A percentile compares a stretch with the other conserved stretches of the same genome.
These are phyloP conservation scores for Plasmodium vivax DNA, from an alignment of 169 alveolate species.

Conservation along the genomic window DNA sequence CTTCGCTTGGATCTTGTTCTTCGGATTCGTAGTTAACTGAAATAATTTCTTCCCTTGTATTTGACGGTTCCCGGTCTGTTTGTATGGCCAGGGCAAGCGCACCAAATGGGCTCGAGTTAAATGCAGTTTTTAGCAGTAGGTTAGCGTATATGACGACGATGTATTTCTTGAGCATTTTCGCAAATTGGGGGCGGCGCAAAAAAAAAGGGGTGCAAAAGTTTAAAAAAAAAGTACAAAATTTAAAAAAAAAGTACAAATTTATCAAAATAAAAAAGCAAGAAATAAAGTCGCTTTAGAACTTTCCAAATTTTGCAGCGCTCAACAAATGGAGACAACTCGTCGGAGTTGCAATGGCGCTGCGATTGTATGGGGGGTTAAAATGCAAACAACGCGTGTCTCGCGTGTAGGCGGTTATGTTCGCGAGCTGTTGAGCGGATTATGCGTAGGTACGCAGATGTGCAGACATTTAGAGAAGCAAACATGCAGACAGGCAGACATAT, in stretches of 20 bases:
- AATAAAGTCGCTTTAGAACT: not conserved
- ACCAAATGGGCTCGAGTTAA: not conserved
- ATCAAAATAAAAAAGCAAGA: not conserved
- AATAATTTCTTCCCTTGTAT: not conserved
- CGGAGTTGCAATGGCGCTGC: not conserved
- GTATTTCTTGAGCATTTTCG: conserved; percentile 4
- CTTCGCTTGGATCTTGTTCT: not conserved
- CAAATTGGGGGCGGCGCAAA: not conserved
- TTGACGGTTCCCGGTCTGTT: not conserved
- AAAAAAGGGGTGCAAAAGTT: not conserved
- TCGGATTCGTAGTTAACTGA: not conserved
- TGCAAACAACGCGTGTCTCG: not conserved
- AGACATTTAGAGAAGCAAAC: not conserved
- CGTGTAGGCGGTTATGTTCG: not conserved
- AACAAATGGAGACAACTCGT: not conserved
- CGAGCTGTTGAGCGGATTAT: not conserved
- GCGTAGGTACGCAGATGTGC: not conserved
- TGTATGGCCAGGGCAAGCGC: not conserved
- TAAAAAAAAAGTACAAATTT: not conserved
- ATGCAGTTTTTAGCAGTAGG: not conserved
- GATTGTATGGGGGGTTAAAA: not conserved
- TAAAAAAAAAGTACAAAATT: not conserved
- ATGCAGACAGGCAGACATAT: no score
- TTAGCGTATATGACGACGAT: not conserved
- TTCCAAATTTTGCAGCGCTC: not conserved